These are phyloP conservation scores for Aureobasidium sp. DNA, from an alignment of 2,329 filamentous ascomycete genomes.

Conservation along the genomic window DNA sequence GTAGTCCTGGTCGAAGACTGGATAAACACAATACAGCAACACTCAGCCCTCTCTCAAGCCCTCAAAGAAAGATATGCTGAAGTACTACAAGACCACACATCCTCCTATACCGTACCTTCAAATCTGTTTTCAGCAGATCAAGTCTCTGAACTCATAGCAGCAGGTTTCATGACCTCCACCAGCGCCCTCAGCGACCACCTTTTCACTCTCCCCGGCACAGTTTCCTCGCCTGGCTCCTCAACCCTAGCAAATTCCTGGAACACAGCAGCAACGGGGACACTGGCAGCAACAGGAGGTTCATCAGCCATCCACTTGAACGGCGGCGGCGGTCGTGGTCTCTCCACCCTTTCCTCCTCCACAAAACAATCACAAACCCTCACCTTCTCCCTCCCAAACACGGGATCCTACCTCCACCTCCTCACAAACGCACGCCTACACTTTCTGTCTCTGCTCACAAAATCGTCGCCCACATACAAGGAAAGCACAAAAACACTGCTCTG, in stretches of 20 bases:
- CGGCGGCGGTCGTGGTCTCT: conserved; percentile 40
- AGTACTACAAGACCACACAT: conserved; percentile 48
- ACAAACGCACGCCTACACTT: conserved; percentile 57
- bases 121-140: conserved; percentile 40
- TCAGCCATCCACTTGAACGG: conserved; percentile 58
- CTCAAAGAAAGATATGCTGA: conserved; percentile 47
- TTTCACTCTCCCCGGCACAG: conserved; percentile 35
- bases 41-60: conserved; percentile 26
- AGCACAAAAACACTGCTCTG: conserved; percentile 54
- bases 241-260: conserved; percentile 49
- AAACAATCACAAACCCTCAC: conserved; percentile 31
- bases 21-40: conserved; percentile 33
- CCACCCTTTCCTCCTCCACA: conserved; percentile 16
- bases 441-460: conserved; percentile 49
- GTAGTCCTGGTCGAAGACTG: conserved; percentile 55
- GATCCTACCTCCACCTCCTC: conserved; percentile 60
- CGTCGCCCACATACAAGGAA: conserved; percentile 53
- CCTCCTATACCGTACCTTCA: conserved; percentile 36
- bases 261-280: conserved; percentile 60
- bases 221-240: conserved; percentile 25
- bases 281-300: conserved; percentile 63
- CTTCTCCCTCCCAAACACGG: conserved; percentile 61
- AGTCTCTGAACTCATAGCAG: conserved; percentile 53
- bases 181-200: conserved; percentile 32
- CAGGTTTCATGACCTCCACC: conserved; percentile 58